Evolutionary conservation across 2,329 filamentous ascomycete genomes (phyloP).

Genomic region (Coniochaeta sp.): DNA sequence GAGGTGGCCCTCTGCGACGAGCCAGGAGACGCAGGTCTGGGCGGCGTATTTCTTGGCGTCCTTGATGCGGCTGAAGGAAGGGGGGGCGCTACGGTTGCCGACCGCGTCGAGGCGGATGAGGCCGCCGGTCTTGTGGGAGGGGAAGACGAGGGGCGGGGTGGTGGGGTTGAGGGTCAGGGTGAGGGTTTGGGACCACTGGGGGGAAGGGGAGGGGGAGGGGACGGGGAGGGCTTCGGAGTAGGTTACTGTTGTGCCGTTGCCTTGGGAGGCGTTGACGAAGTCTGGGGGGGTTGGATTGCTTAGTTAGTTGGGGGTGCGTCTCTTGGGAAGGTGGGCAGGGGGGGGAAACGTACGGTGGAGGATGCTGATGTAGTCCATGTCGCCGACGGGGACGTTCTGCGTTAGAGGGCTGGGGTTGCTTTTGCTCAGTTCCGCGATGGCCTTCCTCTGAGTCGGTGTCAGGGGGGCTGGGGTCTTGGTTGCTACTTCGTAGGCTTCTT

Average conservation of each 20-base stretch:
- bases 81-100: constrained; percentile 7
- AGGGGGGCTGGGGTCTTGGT: constrained; percentile 26
- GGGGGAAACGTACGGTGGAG: constrained; percentile 23
- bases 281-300: too few species aligned
- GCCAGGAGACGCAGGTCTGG: constrained; percentile 35
- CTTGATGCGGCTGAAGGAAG: constrained; percentile 39
- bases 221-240: constrained; percentile 5
- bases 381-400: constrained; percentile 8
- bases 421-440: constrained; percentile 21
- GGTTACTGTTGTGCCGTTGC: constrained; percentile 8
- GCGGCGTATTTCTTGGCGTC: constrained; percentile 48
- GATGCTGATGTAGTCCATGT: constrained; percentile 30
- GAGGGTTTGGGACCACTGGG: constrained; percentile 9
- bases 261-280: constrained; percentile 1
- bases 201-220: constrained; percentile 4
- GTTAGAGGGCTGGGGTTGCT: neutral
- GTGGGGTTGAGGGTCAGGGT: constrained; percentile 17
- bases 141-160: constrained; percentile 13
- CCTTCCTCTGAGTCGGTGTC: constrained; percentile 26
- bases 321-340: neutral
- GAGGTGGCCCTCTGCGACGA: constrained; percentile 23
- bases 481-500: constrained; percentile 26
- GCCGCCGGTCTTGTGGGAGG: constrained; percentile 18
- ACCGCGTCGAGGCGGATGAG: constrained; percentile 11
- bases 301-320: neutral